Percentiles rank a stretch among this genome's conserved stretches.
These are phyloP conservation scores for Hordeum marinum DNA, from an alignment of 176 grass and related monocot genomes.

Conservation along the genomic window DNA sequence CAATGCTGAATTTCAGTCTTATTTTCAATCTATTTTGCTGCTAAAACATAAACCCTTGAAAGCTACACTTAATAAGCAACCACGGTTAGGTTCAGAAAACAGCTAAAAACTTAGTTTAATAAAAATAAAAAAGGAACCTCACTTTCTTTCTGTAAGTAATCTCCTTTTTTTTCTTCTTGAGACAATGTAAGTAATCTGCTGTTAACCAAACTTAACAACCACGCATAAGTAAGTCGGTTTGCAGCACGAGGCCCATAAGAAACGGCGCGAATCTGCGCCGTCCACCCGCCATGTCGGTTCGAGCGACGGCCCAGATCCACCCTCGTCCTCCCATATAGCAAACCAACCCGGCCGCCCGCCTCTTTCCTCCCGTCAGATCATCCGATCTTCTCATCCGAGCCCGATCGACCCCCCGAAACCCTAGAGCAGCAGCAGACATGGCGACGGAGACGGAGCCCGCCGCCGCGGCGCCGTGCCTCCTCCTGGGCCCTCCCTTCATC, in stretches of 20 bases:
- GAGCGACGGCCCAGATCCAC: neutral
- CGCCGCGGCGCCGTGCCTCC: neutral
- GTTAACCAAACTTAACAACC: neutral
- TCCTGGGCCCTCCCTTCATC: neutral
- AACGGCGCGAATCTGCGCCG: neutral
- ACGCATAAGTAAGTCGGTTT: neutral
- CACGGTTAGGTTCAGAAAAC: too few species aligned
- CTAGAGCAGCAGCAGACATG: neutral
- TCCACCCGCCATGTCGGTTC: neutral
- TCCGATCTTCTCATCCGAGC: neutral
- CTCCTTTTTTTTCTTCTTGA: too few species aligned
- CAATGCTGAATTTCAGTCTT: too few species aligned
- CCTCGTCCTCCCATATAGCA: neutral
- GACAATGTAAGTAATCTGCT: too few species aligned
- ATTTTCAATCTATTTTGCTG: too few species aligned
- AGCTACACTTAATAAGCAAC: too few species aligned
- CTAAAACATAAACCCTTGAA: too few species aligned
- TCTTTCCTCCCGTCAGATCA: neutral
- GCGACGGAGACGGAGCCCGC: neutral
- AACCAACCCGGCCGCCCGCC: too few species aligned
- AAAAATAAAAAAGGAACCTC: too few species aligned
- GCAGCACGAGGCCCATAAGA: neutral
- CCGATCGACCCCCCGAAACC: neutral
- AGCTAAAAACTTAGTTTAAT: too few species aligned
- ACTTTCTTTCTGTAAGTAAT: too few species aligned